Evolutionary conservation across 140 eudicot species (phyloP).

Genomic region (Bidens hawaiensis): DNA sequence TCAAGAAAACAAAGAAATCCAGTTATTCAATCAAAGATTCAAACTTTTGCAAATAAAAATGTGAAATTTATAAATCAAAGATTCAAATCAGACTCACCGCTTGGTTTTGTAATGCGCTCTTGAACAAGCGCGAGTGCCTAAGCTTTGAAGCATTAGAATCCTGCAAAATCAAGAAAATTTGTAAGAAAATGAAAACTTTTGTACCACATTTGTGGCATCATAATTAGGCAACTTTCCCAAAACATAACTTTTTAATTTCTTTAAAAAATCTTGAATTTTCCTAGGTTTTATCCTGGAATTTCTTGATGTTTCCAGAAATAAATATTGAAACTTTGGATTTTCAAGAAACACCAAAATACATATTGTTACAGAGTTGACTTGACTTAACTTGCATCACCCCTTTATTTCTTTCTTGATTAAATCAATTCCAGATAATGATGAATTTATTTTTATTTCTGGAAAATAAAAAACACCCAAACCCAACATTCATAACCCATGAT

Average conservation of each 20-base stretch:
- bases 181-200: slow-evolving; percentile 4
- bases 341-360: background rate
- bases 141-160: slow-evolving; percentile 74
- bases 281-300: background rate
- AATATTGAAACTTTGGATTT: background rate
- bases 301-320: slow-evolving; percentile 4
- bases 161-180: slow-evolving; percentile 36
- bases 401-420: slow-evolving; percentile 1
- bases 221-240: background rate
- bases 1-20: background rate
- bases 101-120: slow-evolving; percentile 61
- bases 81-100: slow-evolving; percentile 52
- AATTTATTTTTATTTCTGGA: slow-evolving; percentile 7
- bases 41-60: background rate
- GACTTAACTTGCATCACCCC: slow-evolving; percentile 17
- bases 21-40: too few relatives aligned
- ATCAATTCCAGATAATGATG: background rate
- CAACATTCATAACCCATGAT: slow-evolving; percentile 2
- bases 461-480: slow-evolving; percentile 17
- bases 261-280: background rate
- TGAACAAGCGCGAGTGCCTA: slow-evolving; percentile 65
- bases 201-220: background rate
- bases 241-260: too few relatives aligned
- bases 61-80: background rate
- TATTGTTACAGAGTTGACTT: slow-evolving; percentile 11